These are phyloP conservation scores for Pneumocystis murina DNA, from an alignment of 1,139 yeast genomes.

Conservation along the genomic window DNA sequence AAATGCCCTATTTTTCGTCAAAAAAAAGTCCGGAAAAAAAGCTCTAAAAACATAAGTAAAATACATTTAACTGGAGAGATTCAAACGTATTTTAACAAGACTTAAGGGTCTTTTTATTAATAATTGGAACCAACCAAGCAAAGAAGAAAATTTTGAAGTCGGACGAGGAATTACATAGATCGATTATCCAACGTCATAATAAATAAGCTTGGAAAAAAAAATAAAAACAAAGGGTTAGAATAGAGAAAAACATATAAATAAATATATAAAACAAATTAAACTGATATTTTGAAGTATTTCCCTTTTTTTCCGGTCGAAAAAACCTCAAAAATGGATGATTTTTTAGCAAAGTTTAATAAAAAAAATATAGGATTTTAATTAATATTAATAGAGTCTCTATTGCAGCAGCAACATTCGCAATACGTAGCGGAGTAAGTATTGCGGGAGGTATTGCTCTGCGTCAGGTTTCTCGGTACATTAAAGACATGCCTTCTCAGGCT, in stretches of 20 bases:
- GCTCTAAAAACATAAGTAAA: too few relatives aligned
- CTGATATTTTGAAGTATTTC: neutral
- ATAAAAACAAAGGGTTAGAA: neutral
- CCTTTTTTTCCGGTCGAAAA: neutral
- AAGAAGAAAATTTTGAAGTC: too few relatives aligned
- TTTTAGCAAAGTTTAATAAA: neutral
- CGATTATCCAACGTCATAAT: too few relatives aligned
- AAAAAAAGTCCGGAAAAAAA: too few relatives aligned
- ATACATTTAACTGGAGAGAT: too few relatives aligned
- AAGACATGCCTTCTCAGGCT: conserved; percentile 8
- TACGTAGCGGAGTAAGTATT: conserved; percentile 12
- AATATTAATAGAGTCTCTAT: conserved; percentile 8
- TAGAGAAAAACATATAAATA: neutral
- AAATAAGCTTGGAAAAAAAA: too few relatives aligned
- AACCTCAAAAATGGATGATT: neutral
- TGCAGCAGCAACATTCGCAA: conserved; percentile 13
- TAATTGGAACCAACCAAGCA: too few relatives aligned
- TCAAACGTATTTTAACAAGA: too few relatives aligned
- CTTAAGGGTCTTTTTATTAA: too few relatives aligned
- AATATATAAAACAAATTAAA: neutral
- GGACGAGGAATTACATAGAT: too few relatives aligned
- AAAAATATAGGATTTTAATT: neutral
- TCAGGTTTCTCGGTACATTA: conserved; percentile 11
- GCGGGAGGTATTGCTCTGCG: conserved; percentile 13
- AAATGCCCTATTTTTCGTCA: too few relatives aligned